phyloP scores from a whole-genome alignment of 148 eudicot genomes.

The Chenopodium berlandieri region DNA sequence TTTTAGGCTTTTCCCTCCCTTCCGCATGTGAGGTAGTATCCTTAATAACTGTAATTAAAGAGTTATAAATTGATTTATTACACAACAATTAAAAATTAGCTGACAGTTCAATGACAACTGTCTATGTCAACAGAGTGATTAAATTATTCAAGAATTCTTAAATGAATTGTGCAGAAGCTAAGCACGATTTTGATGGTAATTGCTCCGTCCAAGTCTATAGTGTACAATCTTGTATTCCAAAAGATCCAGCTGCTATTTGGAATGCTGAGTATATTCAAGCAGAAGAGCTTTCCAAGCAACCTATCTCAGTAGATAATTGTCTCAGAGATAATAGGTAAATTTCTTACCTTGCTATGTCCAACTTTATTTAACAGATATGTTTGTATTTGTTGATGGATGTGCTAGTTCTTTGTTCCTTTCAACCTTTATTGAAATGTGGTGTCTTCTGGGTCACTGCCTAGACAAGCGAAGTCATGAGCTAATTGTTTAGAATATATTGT shows the following conservation, averaged over 20 bases:
- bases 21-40: neutral
- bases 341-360: conserved; percentile 11
- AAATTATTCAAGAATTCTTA: neutral
- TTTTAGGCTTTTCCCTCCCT: neutral
- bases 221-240: conserved; percentile 88
- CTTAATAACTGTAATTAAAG: neutral
- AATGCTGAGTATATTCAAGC: conserved; percentile 95
- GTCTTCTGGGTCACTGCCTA: neutral
- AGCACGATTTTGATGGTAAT: conserved; percentile 67
- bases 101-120: neutral
- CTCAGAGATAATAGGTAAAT: conserved; percentile 82
- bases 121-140: neutral
- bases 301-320: conserved; percentile 62
- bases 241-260: conserved; percentile 89
- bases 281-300: conserved; percentile 87
- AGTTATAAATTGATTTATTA: neutral
- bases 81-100: neutral
- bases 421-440: neutral
- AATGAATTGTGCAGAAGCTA: conserved; percentile 60
- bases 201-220: conserved; percentile 94
- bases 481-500: neutral
- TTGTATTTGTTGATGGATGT: neutral
- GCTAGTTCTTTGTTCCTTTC: neutral
- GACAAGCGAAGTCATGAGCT: neutral
- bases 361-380: neutral